Conservation (phyloP, 2,329 filamentous ascomycete species). For the Didymella arachidicola region DNA sequence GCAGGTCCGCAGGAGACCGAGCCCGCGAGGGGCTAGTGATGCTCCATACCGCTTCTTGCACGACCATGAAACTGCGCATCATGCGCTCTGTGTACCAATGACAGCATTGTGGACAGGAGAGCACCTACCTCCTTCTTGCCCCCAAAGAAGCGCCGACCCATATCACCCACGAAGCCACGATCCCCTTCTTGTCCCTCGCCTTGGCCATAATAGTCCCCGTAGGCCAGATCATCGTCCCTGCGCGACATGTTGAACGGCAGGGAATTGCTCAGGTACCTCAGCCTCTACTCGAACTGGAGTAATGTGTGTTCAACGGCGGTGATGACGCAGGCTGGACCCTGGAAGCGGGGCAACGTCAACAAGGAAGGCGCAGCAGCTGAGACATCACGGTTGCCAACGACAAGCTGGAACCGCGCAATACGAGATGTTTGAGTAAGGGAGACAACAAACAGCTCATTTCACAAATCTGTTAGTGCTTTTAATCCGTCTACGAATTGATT, state of each 20-base stretch:
- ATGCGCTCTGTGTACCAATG: slow-evolving; percentile 24
- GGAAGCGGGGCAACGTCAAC: slow-evolving; percentile 17
- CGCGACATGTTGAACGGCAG: slow-evolving; percentile 36
- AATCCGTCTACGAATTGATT: not conserved
- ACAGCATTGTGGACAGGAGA: slow-evolving; percentile 29
- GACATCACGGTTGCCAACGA: slow-evolving; percentile 12
- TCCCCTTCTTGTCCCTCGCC: slow-evolving; percentile 54
- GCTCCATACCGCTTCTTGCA: slow-evolving; percentile 22
- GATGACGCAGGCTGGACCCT: slow-evolving; percentile 15
- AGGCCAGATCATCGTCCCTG: slow-evolving; percentile 62
- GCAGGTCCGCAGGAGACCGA: slow-evolving; percentile 9
- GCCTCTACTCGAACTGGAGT: not conserved
- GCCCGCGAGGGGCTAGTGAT: slow-evolving; percentile 25
- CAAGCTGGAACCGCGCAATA: slow-evolving; percentile 5
- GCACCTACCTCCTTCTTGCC: slow-evolving; percentile 44
- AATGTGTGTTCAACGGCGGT: slow-evolving; percentile 8
- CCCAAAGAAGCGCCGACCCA: slow-evolving; percentile 57
- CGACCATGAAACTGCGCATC: slow-evolving; percentile 20
- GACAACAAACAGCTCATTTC: not conserved
- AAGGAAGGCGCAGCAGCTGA: slow-evolving; percentile 20
- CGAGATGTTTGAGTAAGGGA: not conserved
- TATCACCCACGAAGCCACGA: slow-evolving; percentile 61
- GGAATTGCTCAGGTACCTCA: not conserved
- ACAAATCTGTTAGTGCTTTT: not conserved
- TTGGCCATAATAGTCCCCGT: slow-evolving; percentile 59